A percentile compares a stretch with the other conserved stretches of the same genome.
phyloP scores from a whole-genome alignment of 441 rosid species.

The Pelargonium citronellum region DNA sequence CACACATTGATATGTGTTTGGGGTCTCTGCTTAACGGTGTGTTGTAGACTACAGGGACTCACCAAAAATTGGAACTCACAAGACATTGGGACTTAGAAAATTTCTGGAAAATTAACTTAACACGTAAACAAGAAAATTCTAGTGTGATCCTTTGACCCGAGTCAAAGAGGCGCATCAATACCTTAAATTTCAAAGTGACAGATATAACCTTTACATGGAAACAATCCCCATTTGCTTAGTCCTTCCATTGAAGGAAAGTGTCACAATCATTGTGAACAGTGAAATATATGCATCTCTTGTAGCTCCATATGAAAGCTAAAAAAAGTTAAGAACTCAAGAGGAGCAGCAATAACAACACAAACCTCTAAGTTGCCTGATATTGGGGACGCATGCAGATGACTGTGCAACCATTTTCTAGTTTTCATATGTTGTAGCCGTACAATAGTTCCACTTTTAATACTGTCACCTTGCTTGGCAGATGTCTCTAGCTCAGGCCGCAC shows the following conservation, averaged over 20 bases:
- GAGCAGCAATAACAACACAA: slow-evolving; percentile 6
- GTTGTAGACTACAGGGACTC: no score
- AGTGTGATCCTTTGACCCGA: no score
- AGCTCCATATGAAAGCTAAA: no score
- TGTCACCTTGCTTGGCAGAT: slow-evolving; percentile 74
- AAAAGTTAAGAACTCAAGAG: neutral
- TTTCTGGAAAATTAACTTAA: no score
- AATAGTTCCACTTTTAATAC: slow-evolving; percentile 54
- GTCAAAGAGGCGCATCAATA: no score
- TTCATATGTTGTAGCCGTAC: slow-evolving; percentile 85
- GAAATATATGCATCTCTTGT: neutral
- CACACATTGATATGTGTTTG: no score
- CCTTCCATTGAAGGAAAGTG: neutral
- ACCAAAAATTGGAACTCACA: no score
- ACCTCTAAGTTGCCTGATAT: slow-evolving; percentile 96
- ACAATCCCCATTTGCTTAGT: neutral
- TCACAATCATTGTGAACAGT: neutral
- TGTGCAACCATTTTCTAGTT: slow-evolving; percentile 89
- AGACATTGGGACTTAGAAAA: no score
- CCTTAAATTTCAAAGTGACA: no score
- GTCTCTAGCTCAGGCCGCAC: slow-evolving; percentile 60
- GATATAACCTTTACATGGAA: no score
- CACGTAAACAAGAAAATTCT: no score
- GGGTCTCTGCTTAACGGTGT: no score
- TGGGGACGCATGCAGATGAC: slow-evolving; percentile 90